Evolutionary conservation across 2,329 filamentous ascomycete species (phyloP).

Genomic region (Monosporascus sp.): DNA sequence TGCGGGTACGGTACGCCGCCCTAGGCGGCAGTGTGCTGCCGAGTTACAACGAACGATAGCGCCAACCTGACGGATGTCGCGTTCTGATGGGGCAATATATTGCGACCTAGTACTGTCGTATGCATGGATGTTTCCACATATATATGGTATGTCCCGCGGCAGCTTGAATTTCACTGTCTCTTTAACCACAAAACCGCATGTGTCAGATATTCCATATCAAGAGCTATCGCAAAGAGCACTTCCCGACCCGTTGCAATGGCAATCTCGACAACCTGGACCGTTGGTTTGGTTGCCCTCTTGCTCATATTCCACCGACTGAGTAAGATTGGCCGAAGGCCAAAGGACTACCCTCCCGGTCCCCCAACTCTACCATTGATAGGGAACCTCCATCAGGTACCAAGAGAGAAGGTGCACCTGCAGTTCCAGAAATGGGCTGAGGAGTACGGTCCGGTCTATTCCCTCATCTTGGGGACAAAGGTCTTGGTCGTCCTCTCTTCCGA

Average conservation of each 20-base stretch:
- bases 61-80: no score
- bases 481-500: constrained; percentile 42
- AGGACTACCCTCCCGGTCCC: constrained; percentile 41
- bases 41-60: no score
- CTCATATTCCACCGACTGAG: constrained; percentile 7
- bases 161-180: no score
- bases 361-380: constrained; percentile 45
- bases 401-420: constrained; percentile 34
- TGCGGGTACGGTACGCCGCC: no score
- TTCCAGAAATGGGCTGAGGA: constrained; percentile 47
- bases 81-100: no score
- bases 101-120: no score
- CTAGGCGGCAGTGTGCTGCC: no score
- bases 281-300: background rate
- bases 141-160: no score
- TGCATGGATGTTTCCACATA: no score
- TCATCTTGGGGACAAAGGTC: constrained; percentile 42
- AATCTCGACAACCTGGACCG: background rate
- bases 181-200: no score
- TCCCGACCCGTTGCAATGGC: background rate
- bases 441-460: constrained; percentile 46
- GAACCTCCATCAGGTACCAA: constrained; percentile 45
- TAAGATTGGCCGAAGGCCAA: constrained; percentile 21
- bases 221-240: no score
- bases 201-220: no score